phyloP scores from a whole-genome alignment of 352 stramenopile genomes.

The Pythium aristosporum region DNA sequence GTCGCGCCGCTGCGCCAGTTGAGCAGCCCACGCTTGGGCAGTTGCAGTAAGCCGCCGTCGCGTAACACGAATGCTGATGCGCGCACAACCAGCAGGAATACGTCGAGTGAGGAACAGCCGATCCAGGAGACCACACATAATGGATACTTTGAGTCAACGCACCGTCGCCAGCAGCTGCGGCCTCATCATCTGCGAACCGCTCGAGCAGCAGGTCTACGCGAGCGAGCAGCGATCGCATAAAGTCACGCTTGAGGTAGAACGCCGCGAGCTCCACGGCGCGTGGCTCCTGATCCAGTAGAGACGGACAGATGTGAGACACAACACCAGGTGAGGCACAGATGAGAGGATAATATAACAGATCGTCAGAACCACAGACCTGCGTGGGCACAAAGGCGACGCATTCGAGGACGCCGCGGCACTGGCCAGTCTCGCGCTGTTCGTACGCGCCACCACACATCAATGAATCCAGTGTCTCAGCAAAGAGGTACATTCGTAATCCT shows the following conservation, averaged over 20 bases:
- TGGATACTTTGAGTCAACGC: neutral
- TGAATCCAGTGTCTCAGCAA: neutral
- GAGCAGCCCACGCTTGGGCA: constrained; percentile 48
- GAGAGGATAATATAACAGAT: neutral
- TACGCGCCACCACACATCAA: neutral
- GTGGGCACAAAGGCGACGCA: constrained; percentile 54
- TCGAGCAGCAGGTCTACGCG: constrained; percentile 57
- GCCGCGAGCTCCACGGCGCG: constrained; percentile 37
- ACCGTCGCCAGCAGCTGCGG: constrained; percentile 26
- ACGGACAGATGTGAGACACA: neutral
- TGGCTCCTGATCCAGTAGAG: constrained; percentile 22
- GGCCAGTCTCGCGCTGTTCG: constrained; percentile 29
- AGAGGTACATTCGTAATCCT: neutral
- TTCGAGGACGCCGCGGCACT: constrained; percentile 46
- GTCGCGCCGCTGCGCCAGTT: constrained; percentile 35
- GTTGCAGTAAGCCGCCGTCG: constrained; percentile 36
- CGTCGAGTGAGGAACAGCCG: neutral
- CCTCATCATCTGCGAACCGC: constrained; percentile 42
- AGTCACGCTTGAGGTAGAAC: constrained; percentile 63
- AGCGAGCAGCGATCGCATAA: constrained; percentile 60
- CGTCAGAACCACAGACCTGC: constrained; percentile 17
- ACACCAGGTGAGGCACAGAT: neutral
- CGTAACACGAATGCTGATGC: constrained; percentile 28
- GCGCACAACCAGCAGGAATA: neutral
- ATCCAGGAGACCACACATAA: no score